Evolutionary conservation across 768 basidiomycete genomes (phyloP).

Genomic region (Hygrophorus pudorinus): DNA sequence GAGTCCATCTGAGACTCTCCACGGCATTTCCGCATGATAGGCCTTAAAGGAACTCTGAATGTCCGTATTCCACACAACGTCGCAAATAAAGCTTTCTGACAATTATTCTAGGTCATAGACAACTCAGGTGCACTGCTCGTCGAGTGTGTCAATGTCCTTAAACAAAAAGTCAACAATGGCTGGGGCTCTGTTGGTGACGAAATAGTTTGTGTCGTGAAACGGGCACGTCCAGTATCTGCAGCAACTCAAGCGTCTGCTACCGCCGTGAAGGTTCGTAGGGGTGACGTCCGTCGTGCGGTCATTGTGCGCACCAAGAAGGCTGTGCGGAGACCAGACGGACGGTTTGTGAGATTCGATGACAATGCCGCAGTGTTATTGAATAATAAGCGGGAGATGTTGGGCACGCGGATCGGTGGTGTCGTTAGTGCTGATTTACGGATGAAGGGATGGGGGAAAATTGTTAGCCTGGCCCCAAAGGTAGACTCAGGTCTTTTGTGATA

Average conservation of each 20-base stretch:
- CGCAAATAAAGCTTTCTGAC: not conserved
- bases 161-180: slow-evolving; percentile 92
- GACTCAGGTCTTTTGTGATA: not conserved
- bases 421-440: slow-evolving; percentile 85
- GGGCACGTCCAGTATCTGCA: slow-evolving; percentile 72
- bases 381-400: slow-evolving; percentile 93
- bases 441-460: slow-evolving; percentile 93
- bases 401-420: slow-evolving; percentile 88
- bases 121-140: slow-evolving; percentile 92
- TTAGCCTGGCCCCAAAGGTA: slow-evolving; percentile 87
- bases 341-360: slow-evolving; percentile 87
- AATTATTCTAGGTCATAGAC: slow-evolving; percentile 70
- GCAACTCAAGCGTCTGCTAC: slow-evolving; percentile 58
- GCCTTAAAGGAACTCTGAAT: slow-evolving; percentile 87
- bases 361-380: slow-evolving; percentile 92
- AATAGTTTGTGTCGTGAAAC: slow-evolving; percentile 91
- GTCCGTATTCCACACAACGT: slow-evolving; percentile 29
- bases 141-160: slow-evolving; percentile 94
- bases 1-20: slow-evolving; percentile 6
- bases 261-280: slow-evolving; percentile 83
- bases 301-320: slow-evolving; percentile 90
- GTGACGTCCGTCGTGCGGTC: slow-evolving; percentile 92
- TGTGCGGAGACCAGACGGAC: slow-evolving; percentile 80
- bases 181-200: slow-evolving; percentile 92
- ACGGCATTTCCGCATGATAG: slow-evolving; percentile 58